phyloP scores from a whole-genome alignment of 805 yeast genomes.

The Ascoidea rubescens region DNA sequence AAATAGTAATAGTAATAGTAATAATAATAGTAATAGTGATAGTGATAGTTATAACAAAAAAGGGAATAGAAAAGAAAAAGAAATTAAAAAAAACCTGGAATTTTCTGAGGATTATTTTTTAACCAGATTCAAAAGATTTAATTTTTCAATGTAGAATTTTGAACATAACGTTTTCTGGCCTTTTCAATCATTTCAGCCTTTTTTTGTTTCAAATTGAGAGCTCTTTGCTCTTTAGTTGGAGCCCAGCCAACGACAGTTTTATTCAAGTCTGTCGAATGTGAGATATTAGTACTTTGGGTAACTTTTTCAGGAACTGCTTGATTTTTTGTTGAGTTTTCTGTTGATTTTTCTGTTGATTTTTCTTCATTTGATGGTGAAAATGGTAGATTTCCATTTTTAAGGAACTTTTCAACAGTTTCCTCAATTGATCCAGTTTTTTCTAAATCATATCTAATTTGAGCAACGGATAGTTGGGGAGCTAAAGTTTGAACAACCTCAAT shows the following conservation, averaged over 20 bases:
- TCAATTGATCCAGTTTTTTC: slow-evolving; percentile 72
- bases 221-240: slow-evolving; percentile 27
- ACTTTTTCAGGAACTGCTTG: slow-evolving; percentile 22
- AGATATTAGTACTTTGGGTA: slow-evolving; percentile 1
- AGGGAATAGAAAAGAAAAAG: too few species aligned
- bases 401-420: slow-evolving; percentile 57
- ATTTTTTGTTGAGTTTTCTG: slow-evolving; percentile 11
- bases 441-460: slow-evolving; percentile 62
- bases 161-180: slow-evolving; percentile 46
- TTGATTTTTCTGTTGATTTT: slow-evolving; percentile 8
- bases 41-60: too few species aligned
- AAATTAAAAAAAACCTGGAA: too few species aligned
- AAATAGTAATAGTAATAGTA: too few species aligned
- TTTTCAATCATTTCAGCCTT: slow-evolving; percentile 43
- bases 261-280: background rate
- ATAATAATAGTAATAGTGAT: too few species aligned
- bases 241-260: slow-evolving; percentile 24
- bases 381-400: slow-evolving; percentile 49
- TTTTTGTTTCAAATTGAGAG: slow-evolving; percentile 29
- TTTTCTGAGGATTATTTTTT: too few species aligned
- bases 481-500: slow-evolving; percentile 72
- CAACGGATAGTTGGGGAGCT: slow-evolving; percentile 58
- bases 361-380: slow-evolving; percentile 29
- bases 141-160: background rate
- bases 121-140: too few species aligned